Evolutionary conservation across 208 protist genomes (phyloP), one percentile per base, ranked within the genome.

Genomic region (Novymonas esmeraldas): DNA sequence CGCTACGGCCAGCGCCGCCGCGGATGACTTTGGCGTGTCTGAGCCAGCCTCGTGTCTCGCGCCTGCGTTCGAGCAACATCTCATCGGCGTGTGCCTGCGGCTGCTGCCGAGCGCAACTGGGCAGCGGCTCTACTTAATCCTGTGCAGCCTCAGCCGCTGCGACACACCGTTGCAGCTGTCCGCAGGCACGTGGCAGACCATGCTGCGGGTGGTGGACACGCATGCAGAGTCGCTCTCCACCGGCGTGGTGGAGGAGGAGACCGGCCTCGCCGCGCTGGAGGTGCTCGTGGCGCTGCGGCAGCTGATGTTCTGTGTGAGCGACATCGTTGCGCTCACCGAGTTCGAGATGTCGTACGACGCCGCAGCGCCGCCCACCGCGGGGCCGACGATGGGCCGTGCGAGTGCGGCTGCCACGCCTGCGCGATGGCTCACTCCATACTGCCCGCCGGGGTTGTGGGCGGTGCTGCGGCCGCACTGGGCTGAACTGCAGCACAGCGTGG

Each of bases 71-170:
- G 62, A 70, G 39, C 54, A 48, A 0, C 70, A 64, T 38, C 58
- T 26, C 58, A 24, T 70, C 11, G 55, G 49, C 7, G 70, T 76
- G 18, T 76, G 70, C 36, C 54, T 59, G 38, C 70, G 70, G 50
- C 56, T 76, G 7, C 56, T 76, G 31, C 62, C 62, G 7, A 56
- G 55, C 33, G 61, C 70, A 14, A 76, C 44, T 11, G 70, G 70
- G 6, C 70, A 76, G 39, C 70, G 61, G 2, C 62, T 70, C 16
- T 76, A 68, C 56, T 39, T 76, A 3, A 70, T 76, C n/a, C 38
- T 76, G 11, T 64, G 70, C 61, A 76, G 62, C 39, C 28, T 76
- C 1, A 60, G 55, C 26, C 26, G 22, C 4, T 76, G 70, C 62
- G n/a, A 22, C 1, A 50, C 36, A 20, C 45, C 45, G 13, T 31